Base-by-base conservation (phyloP, 2,329 filamentous ascomycete genomes). In the Emmonsiellopsis sp. region DNA sequence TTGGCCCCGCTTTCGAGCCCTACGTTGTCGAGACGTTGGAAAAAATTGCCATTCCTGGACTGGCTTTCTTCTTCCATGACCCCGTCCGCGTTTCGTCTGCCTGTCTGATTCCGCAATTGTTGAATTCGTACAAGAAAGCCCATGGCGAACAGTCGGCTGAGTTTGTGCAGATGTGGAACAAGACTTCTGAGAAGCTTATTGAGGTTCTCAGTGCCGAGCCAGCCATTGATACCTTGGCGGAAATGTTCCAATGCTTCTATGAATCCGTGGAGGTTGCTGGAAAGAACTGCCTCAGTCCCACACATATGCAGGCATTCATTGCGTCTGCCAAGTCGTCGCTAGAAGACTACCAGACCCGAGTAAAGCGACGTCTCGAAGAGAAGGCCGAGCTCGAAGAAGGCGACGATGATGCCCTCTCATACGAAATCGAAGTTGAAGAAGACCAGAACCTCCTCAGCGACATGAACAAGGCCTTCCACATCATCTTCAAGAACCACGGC, bases 171-270 rank as follows among this genome's bases (percentile, higher is more conserved):
- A 80, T 98, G 48, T 98, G 93, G 93, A 80, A 79, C 57, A 84
- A 80, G 53, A 94, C 91, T 3, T 85, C 93, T 8, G 87, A 89
- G 63, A 96, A 95, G 74, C 80, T 97, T 37, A 82, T 98, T 9
- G 93, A 97, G 70, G 91, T 96, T 1, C 79, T 98, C 40, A 89
- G 86, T 57, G 91, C 91, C 0, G 93, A 98, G 73, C 92, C 93
- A 16, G 90, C 91, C 1, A 91, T 98, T 55, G 93, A 98, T 63
- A 95, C 93, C 0, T 80, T 98, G 46, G 92, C 93, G 1, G 93
- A 97, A 73, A 96, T 98, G 89, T 98, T 96, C 73, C 92, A 97
- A 71, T 98, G 93, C 76, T 98, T 98, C 77, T 98, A 98, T 70
- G 93, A 98, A 70, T 95, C 89, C 30, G 85, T 98, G 7, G 92